Percentiles rank a stretch among this genome's conserved stretches.
Evolutionary conservation across 371 early-diverging fungal species (phyloP).

Genomic region (Paramicrosporidium saccamoebae): DNA sequence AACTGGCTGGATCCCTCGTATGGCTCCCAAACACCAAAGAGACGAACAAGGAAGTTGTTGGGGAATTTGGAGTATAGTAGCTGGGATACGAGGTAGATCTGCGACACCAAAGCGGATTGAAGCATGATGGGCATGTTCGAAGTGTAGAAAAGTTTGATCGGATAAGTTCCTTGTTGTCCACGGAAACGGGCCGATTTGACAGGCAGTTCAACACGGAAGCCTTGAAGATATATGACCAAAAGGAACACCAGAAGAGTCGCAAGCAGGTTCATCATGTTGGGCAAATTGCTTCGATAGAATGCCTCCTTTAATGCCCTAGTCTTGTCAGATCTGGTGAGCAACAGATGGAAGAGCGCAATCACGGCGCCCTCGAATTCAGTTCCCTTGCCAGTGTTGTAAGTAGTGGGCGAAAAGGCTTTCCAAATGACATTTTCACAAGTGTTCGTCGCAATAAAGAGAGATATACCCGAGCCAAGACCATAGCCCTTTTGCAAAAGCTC

Average conservation of each 20-base stretch:
- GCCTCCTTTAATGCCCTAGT: slow-evolving; percentile 90
- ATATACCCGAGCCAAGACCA: slow-evolving; percentile 97
- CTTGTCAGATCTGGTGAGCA: slow-evolving; percentile 88
- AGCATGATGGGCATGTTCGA: slow-evolving; percentile 99
- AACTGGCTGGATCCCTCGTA: slow-evolving; percentile 59
- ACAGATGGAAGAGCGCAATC: slow-evolving; percentile 72
- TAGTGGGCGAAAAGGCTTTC: slow-evolving; percentile 92
- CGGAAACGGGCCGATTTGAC: slow-evolving; percentile 82
- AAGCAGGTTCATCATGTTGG: slow-evolving; percentile 79
- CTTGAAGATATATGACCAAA: slow-evolving; percentile 93
- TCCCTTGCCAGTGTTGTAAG: slow-evolving; percentile 85
- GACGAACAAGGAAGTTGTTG: slow-evolving; percentile 56
- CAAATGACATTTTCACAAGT: slow-evolving; percentile 97
- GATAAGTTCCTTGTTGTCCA: slow-evolving; percentile 88
- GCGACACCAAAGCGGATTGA: slow-evolving; percentile 83
- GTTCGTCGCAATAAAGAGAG: slow-evolving; percentile 97
- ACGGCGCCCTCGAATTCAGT: slow-evolving; percentile 97
- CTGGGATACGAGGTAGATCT: slow-evolving; percentile 85
- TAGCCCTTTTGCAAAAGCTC: slow-evolving; percentile 99
- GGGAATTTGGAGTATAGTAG: slow-evolving; percentile 83
- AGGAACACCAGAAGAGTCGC: slow-evolving; percentile 72
- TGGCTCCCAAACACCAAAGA: slow-evolving; percentile 92
- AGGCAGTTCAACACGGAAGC: slow-evolving; percentile 95
- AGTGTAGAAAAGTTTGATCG: slow-evolving; percentile 97
- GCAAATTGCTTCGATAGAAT: slow-evolving; percentile 78